Base-by-base conservation (phyloP, 441 rosid genomes). In the Pelargonium citronellum region DNA sequence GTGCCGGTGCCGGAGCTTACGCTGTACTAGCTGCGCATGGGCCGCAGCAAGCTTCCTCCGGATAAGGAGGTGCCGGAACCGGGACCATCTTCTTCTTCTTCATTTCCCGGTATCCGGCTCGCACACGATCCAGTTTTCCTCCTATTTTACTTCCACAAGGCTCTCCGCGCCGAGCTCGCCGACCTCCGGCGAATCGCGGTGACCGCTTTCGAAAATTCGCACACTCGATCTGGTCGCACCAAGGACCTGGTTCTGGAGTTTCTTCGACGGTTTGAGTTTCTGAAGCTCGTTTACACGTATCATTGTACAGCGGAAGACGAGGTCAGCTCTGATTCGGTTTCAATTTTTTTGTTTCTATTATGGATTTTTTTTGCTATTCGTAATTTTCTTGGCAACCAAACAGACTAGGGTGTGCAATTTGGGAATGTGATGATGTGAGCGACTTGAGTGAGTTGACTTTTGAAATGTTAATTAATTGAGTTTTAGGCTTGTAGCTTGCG, bases 231-330 rank as follows among this genome's bases (percentile, higher is more conserved):
- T 17, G 43, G 12, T 7, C 17, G 58, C 12, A 68, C 61, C 67
- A 19, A 30, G 8, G 80, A 83, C 64, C 53, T 80, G 1, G 72
- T 80, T 9, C 43, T 10, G 58, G 87, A 83, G 75, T 85, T 90
- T 3, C 69, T 66, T 24, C 77, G 78, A 61, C 75, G 89, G 71
- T 84, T 92, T 39, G 83, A 86, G 73, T 92, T 92, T 63, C 67
- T 92, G 63, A 88, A 84, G 77, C 90, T 87, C 73, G 90, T 84
- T 0, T 78, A 82, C 12, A 79, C 83, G 75, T 89, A 89, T 82
- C 96, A 89, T 69, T 68, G 80, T 62, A 86, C 89, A 27, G 87
- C 87, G 17, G 94, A 92, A 80, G 96, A 92, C 57, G 95, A 87
- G 95, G 98, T 91, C 49, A 66, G 83, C 34, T 12, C 22, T 46